Conservation (phyloP, 805 yeast species). For the Starmerella sirachaensis region DNA sequence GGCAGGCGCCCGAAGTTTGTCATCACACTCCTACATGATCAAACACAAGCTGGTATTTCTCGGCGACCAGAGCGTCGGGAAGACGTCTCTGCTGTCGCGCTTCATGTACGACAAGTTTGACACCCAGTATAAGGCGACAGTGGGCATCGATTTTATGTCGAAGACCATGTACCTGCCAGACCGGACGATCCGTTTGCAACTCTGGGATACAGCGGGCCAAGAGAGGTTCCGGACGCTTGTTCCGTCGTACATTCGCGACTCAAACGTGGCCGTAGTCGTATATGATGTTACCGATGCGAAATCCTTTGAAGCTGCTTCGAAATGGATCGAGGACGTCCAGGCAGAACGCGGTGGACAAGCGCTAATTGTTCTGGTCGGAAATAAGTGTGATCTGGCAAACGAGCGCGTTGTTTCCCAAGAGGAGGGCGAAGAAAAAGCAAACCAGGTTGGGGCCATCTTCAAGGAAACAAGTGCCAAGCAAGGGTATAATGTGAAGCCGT, state of each 20-base stretch:
- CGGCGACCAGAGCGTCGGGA: constrained; percentile 97
- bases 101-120: constrained; percentile 97
- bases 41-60: constrained; percentile 73
- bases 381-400: constrained; percentile 73
- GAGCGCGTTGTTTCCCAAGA: constrained; percentile 77
- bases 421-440: constrained; percentile 76
- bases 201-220: constrained; percentile 98
- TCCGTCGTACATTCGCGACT: constrained; percentile 90
- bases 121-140: constrained; percentile 87
- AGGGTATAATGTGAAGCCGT: constrained; percentile 80
- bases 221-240: constrained; percentile 90
- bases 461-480: constrained; percentile 93
- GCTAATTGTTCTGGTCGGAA: constrained; percentile 80
- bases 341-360: constrained; percentile 87
- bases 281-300: constrained; percentile 80
- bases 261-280: constrained; percentile 93
- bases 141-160: constrained; percentile 90
- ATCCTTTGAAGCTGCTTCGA: constrained; percentile 69
- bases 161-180: constrained; percentile 94
- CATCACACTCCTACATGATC: constrained; percentile 11
- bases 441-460: constrained; percentile 62
- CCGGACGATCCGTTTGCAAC: constrained; percentile 83
- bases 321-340: constrained; percentile 92
- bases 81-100: constrained; percentile 89
- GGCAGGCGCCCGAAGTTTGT: constrained; percentile 1